phyloP scores from a whole-genome alignment of 2,329 filamentous ascomycete genomes.

The Fusarium verticillioides region DNA sequence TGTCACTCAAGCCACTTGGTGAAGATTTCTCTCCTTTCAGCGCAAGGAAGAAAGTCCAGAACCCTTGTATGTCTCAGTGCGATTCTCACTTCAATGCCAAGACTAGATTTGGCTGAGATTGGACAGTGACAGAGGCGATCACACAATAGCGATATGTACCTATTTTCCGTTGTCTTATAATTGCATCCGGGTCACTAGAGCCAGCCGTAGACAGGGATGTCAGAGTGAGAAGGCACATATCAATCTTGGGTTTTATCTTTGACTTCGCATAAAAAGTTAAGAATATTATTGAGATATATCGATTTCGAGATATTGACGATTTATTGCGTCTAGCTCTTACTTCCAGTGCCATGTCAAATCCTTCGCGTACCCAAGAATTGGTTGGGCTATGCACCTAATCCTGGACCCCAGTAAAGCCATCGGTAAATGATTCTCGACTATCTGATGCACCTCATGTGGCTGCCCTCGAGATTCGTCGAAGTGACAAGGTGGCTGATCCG shows the following conservation, averaged over 20 bases:
- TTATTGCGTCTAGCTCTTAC: background rate
- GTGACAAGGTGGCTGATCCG: slow-evolving; percentile 23
- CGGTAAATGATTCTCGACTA: slow-evolving; percentile 6
- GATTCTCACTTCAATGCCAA: background rate
- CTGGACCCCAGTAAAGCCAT: slow-evolving; percentile 2
- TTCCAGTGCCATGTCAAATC: background rate
- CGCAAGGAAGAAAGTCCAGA: slow-evolving; percentile 10
- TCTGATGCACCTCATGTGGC: slow-evolving; percentile 6
- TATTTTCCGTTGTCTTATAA: slow-evolving; percentile 14
- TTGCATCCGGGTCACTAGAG: background rate
- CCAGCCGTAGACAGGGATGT: background rate
- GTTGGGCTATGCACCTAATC: background rate
- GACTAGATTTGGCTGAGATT: background rate
- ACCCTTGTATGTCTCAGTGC: slow-evolving; percentile 18
- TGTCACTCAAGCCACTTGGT: slow-evolving; percentile 11
- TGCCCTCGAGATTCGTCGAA: background rate
- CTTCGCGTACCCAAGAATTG: background rate
- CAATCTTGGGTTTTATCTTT: background rate
- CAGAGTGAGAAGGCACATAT: slow-evolving; percentile 3
- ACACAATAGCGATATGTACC: background rate
- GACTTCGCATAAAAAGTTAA: background rate
- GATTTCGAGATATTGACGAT: background rate
- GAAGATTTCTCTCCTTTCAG: slow-evolving; percentile 7
- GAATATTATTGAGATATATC: slow-evolving; percentile 8
- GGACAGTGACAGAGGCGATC: slow-evolving; percentile 1